Conservation (phyloP, 2,329 filamentous ascomycete species). For the Fusarium hainanense region DNA sequence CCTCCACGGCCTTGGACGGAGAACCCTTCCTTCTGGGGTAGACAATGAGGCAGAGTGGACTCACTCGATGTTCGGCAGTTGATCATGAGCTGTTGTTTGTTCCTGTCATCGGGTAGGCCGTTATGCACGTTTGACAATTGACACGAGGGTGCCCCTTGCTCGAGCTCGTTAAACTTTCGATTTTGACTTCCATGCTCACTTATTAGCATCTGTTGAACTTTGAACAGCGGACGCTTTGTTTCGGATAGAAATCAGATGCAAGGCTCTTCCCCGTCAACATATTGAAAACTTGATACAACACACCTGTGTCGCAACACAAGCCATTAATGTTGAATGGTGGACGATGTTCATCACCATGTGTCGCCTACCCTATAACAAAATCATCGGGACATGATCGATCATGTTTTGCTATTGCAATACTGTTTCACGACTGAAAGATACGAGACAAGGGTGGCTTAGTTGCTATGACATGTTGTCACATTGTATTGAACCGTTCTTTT, state of each 20-base stretch:
- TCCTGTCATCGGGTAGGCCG: neutral
- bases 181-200: neutral
- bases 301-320: neutral
- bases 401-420: neutral
- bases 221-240: neutral
- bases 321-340: neutral
- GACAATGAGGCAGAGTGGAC: neutral
- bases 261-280: neutral
- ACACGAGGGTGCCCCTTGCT: constrained; percentile 23
- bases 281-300: neutral
- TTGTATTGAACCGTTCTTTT: neutral
- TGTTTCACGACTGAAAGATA: constrained; percentile 4
- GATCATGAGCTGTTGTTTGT: constrained; percentile 1
- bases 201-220: neutral
- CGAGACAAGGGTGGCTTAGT: constrained; percentile 8
- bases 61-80: constrained; percentile 9
- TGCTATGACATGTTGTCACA: constrained; percentile 30
- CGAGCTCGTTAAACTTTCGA: neutral
- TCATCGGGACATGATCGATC: neutral
- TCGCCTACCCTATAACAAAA: constrained; percentile 25
- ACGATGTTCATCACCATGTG: neutral
- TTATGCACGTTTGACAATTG: constrained; percentile 1
- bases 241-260: neutral
- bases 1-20: neutral
- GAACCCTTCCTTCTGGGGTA: constrained; percentile 11